A percentile compares a stretch with the other conserved stretches of the same genome.
Conservation (phyloP, 495 filamentous ascomycete species). For the Hypoxylon trugodes region DNA sequence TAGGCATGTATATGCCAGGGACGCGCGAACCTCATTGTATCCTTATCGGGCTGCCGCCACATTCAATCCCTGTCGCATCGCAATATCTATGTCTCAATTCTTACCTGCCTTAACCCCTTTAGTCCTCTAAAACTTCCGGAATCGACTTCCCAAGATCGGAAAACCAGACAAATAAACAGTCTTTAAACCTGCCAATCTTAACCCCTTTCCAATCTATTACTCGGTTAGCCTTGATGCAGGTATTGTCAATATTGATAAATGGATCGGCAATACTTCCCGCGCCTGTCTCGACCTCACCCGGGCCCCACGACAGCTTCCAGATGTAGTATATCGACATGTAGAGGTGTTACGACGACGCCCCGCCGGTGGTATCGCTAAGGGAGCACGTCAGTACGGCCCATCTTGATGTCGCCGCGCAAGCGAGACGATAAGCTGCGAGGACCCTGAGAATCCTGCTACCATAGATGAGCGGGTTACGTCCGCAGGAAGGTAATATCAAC, state of each 20-base stretch:
- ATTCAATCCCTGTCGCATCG: conserved; percentile 32
- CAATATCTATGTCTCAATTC: conserved; percentile 40
- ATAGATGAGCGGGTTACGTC: conserved; percentile 9
- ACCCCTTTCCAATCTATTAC: conserved; percentile 18
- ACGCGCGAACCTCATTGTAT: conserved; percentile 12
- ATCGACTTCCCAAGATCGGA: conserved; percentile 29
- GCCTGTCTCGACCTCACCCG: conserved; percentile 13
- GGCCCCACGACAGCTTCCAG: conserved; percentile 13
- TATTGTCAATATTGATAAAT: conserved; percentile 33
- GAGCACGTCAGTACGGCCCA: conserved; percentile 20
- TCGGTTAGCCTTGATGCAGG: conserved; percentile 25
- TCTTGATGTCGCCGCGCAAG: conserved; percentile 16
- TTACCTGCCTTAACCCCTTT: conserved; percentile 32
- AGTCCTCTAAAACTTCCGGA: conserved; percentile 26
- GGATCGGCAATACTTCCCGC: conserved; percentile 35
- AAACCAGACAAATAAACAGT: conserved; percentile 18
- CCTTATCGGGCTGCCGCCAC: conserved; percentile 29
- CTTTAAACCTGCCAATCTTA: conserved; percentile 24
- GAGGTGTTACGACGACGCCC: no score
- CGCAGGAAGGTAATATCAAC: conserved; percentile 12
- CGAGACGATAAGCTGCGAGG: conserved; percentile 22
- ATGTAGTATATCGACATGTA: conserved; percentile 19
- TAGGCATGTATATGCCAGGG: conserved; percentile 36
- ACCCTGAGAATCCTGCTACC: conserved; percentile 29
- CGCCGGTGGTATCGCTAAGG: conserved; percentile 10